phyloP scores from a whole-genome alignment of 441 rosid species.

The Iberis amara region DNA sequence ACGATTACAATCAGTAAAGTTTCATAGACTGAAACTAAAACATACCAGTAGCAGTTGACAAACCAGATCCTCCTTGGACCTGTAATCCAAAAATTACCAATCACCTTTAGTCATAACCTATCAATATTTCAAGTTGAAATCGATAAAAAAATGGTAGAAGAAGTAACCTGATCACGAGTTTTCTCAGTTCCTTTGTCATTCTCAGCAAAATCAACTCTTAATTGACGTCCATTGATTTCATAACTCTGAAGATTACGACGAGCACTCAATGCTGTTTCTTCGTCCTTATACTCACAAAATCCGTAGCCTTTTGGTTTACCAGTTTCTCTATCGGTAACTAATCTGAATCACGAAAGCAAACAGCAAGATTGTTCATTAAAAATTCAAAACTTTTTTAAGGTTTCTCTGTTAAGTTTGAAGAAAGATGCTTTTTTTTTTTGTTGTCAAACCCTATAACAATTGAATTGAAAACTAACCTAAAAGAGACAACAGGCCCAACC shows the following conservation, averaged over 20 bases:
- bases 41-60: constrained; percentile 52
- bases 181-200: constrained; percentile 88
- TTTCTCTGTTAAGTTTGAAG: neutral
- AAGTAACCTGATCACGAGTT: constrained; percentile 60
- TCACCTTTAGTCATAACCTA: constrained; percentile 15
- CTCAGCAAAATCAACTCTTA: constrained; percentile 97
- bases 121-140: neutral
- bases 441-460: constrained; percentile 17
- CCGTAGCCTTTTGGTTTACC: constrained; percentile 99
- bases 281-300: constrained; percentile 96
- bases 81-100: constrained; percentile 31
- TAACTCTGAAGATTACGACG: constrained; percentile 96
- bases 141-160: neutral
- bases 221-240: constrained; percentile 86
- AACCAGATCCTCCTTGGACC: constrained; percentile 91
- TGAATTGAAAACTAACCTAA: constrained; percentile 54
- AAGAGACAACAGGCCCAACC: constrained; percentile 95
- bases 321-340: constrained; percentile 91
- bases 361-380: neutral
- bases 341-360: constrained; percentile 44
- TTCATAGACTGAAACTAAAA: constrained; percentile 21
- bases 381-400: neutral
- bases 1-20: constrained; percentile 1
- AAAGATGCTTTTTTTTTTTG: neutral
- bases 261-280: constrained; percentile 95